phyloP scores from a whole-genome alignment of 768 basidiomycete species.

The Galerina sulciceps region DNA sequence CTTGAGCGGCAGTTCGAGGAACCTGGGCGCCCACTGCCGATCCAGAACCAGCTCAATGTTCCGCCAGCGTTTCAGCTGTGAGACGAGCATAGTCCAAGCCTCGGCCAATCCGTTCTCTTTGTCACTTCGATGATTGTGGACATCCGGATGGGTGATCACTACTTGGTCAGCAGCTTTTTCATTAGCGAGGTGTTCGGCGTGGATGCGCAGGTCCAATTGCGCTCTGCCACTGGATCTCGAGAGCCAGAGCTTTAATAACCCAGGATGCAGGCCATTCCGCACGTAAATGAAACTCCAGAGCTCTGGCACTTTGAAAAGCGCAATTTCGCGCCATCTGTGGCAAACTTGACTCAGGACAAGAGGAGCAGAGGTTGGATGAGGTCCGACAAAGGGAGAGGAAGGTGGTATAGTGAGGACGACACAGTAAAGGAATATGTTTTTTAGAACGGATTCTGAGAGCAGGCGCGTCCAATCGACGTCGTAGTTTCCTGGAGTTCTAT shows the following conservation, averaged over 20 bases:
- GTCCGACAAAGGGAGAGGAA: not conserved
- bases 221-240: not conserved
- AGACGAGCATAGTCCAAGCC: not conserved
- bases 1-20: not conserved
- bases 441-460: not conserved
- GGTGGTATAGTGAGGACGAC: not conserved
- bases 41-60: not conserved
- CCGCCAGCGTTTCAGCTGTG: not conserved
- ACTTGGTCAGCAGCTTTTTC: not conserved
- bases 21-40: not conserved
- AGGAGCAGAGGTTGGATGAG: not conserved
- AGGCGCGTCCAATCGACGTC: not conserved
- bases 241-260: not conserved
- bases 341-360: not conserved
- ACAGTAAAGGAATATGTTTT: not conserved
- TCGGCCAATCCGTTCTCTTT: not conserved
- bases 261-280: not conserved
- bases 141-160: not conserved
- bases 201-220: not conserved
- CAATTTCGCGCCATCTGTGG: slow-evolving; percentile 1
- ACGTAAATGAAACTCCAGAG: slow-evolving; percentile 6
- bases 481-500: not conserved
- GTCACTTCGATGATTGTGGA: not conserved
- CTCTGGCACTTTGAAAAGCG: not conserved
- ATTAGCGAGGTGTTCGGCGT: not conserved